Percentiles rank a stretch among this genome's conserved stretches.
Conservation (phyloP, 1,139 yeast species). For the Debaryomyces subglobosus region DNA sequence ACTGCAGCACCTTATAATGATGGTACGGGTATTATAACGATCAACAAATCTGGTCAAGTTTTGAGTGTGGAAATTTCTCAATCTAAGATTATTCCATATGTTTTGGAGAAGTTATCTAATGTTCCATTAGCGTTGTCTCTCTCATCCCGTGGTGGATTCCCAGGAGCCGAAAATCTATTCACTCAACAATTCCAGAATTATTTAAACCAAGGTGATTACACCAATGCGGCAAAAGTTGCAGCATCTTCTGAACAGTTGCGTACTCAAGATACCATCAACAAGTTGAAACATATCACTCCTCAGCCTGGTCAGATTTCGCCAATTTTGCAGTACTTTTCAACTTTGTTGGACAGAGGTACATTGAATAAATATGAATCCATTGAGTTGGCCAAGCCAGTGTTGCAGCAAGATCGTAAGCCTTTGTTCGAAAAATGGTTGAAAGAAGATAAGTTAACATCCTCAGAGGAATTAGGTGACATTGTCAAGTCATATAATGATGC, state of each 20-base stretch:
- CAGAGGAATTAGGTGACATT: conserved; percentile 96
- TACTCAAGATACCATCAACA: conserved; percentile 92
- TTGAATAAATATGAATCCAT: conserved; percentile 92
- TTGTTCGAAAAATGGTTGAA: conserved; percentile 95
- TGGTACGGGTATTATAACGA: conserved; percentile 84
- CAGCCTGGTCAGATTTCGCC: conserved; percentile 97
- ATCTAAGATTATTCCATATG: conserved; percentile 85
- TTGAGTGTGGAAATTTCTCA: conserved; percentile 88
- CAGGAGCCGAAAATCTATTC: conserved; percentile 94
- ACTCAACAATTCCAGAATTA: conserved; percentile 88
- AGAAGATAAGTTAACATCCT: conserved; percentile 89
- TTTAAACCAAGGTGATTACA: conserved; percentile 83
- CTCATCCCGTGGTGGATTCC: conserved; percentile 94
- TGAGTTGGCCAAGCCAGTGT: conserved; percentile 92
- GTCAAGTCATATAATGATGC: conserved; percentile 82
- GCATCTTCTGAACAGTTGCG: conserved; percentile 94
- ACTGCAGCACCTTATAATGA: conserved; percentile 79
- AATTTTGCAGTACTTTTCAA: conserved; percentile 88
- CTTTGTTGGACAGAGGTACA: conserved; percentile 89
- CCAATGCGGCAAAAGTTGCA: conserved; percentile 94
- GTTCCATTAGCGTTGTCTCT: conserved; percentile 84
- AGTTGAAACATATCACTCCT: conserved; percentile 89
- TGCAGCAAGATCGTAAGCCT: conserved; percentile 94
- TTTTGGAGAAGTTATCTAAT: conserved; percentile 83
- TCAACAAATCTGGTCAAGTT: conserved; percentile 95